A percentile compares a stretch with the other conserved stretches of the same genome.
Conservation (phyloP, 192 early-diverging fungal species). For the Coemansia sp. region DNA sequence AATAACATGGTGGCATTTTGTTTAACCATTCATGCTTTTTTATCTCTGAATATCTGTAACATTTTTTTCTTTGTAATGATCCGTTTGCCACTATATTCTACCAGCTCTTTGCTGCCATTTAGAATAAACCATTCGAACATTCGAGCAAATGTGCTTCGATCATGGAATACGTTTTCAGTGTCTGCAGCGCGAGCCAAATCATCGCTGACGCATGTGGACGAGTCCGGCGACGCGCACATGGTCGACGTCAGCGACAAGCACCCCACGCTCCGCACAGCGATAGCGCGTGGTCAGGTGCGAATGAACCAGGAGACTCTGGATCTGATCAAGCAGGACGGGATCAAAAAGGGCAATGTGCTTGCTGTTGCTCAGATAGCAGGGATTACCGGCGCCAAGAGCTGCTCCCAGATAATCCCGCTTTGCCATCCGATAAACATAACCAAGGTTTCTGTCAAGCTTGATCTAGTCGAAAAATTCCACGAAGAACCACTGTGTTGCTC, state of each 20-base stretch:
- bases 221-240: conserved; percentile 79
- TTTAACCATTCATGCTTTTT: too few species aligned
- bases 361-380: conserved; percentile 86
- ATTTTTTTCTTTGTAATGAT: too few species aligned
- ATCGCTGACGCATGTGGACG: conserved; percentile 75
- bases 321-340: conserved; percentile 62
- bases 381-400: conserved; percentile 87
- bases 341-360: conserved; percentile 89
- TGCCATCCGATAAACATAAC: conserved; percentile 80
- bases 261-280: conserved; percentile 69
- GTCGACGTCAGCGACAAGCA: conserved; percentile 80
- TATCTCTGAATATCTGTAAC: too few species aligned
- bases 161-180: too few species aligned
- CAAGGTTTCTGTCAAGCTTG: conserved; percentile 68
- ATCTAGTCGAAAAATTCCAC: conserved; percentile 38
- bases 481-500: conserved; percentile 21
- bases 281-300: conserved; percentile 70
- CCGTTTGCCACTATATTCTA: neutral
- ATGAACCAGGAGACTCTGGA: conserved; percentile 66
- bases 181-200: conserved; percentile 5
- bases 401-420: conserved; percentile 78
- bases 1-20: too few species aligned
- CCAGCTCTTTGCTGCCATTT: neutral
- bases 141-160: too few species aligned
- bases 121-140: too few species aligned